Percentiles rank a stretch among this genome's conserved stretches.
Evolutionary conservation across 768 basidiomycete genomes (phyloP).

Genomic region (Phaffia tasmanica): DNA sequence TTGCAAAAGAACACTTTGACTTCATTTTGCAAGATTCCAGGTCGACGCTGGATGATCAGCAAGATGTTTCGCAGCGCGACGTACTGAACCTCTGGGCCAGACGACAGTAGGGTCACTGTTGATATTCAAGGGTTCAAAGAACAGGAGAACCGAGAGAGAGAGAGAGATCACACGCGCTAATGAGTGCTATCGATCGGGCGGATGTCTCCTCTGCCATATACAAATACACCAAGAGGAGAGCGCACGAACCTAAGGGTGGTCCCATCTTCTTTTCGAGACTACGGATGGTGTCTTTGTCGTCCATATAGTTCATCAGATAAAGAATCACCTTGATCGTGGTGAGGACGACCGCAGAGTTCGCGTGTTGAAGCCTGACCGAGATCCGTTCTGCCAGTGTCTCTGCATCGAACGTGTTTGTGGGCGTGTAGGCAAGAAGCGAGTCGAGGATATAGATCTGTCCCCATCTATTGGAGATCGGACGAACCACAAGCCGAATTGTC

Average conservation of each 20-base stretch:
- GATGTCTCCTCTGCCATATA: not conserved
- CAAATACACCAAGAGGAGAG: not conserved
- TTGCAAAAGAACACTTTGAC: conserved; percentile 99
- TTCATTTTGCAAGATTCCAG: conserved; percentile 82
- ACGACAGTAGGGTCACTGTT: conserved; percentile 80
- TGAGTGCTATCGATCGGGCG: not conserved
- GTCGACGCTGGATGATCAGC: conserved; percentile 81
- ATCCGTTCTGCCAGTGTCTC: conserved; percentile 93
- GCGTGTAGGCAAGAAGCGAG: conserved; percentile 84
- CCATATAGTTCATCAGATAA: conserved; percentile 98
- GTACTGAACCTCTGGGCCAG: conserved; percentile 97
- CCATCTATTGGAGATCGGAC: conserved; percentile 54
- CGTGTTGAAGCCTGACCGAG: conserved; percentile 83
- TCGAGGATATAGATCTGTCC: conserved; percentile 98
- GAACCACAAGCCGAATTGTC: not conserved
- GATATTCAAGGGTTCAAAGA: not conserved
- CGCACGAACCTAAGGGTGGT: conserved; percentile 52
- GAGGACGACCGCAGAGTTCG: conserved; percentile 97
- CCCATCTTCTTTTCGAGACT: conserved; percentile 92
- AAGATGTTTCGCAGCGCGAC: conserved; percentile 95
- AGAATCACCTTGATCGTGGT: conserved; percentile 87
- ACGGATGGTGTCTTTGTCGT: conserved; percentile 72
- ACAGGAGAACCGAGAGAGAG: not conserved
- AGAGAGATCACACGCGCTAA: not conserved
- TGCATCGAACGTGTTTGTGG: conserved; percentile 73